phyloP scores from a whole-genome alignment of 352 stramenopile genomes.

The Pythium brassicae region DNA sequence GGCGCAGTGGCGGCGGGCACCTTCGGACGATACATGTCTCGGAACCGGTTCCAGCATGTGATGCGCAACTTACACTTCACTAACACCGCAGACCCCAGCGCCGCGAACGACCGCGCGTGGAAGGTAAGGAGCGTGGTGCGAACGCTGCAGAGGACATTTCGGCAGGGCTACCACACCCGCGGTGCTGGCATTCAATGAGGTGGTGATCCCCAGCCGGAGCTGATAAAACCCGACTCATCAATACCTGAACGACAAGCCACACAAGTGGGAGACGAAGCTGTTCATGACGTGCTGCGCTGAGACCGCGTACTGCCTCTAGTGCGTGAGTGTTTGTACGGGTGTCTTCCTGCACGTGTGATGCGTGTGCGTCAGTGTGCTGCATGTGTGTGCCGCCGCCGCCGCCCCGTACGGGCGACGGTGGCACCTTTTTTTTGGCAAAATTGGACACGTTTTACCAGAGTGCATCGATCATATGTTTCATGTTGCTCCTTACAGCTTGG shows the following conservation, averaged over 20 bases:
- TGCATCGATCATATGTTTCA: not conserved
- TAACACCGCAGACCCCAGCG: slow-evolving; percentile 8
- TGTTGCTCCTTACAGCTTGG: not conserved
- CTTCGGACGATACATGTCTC: not conserved
- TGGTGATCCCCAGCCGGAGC: not conserved
- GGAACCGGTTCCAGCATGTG: slow-evolving; percentile 6
- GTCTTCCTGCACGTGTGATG: not conserved
- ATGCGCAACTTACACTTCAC: slow-evolving; percentile 16
- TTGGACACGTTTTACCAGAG: not conserved
- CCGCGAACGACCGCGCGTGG: slow-evolving; percentile 7
- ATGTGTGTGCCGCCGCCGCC: not conserved
- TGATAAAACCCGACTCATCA: not conserved
- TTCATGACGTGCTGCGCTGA: not conserved
- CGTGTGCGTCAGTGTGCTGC: not conserved
- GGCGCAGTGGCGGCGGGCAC: not conserved
- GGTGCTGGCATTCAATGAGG: slow-evolving; percentile 9
- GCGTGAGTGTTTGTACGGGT: not conserved
- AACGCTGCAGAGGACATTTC: slow-evolving; percentile 7
- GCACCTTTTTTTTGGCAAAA: slow-evolving; percentile 2
- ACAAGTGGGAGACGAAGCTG: not conserved
- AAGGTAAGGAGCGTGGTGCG: slow-evolving; percentile 11
- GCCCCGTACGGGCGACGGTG: not conserved
- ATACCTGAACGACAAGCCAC: not conserved
- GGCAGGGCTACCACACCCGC: not conserved
- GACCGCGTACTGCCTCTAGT: not conserved